Evolutionary conservation across 1,284 basidiomycete species (phyloP).

Genomic region (Irpex sp.): DNA sequence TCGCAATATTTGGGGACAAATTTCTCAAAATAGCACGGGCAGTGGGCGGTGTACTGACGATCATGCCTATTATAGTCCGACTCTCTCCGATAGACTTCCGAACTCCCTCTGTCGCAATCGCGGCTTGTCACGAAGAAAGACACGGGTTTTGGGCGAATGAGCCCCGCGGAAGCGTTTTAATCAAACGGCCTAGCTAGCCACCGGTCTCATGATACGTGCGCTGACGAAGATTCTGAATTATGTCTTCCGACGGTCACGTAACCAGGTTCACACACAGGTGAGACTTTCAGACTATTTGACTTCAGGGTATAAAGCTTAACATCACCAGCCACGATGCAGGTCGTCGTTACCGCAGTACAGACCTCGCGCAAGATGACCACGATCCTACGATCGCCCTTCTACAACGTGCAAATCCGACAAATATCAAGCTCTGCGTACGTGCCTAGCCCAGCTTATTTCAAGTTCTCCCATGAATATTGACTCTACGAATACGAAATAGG

Average conservation of each 20-base stretch:
- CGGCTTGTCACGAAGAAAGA: background rate
- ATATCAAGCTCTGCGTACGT: conserved; percentile 7
- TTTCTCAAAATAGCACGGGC: too few relatives aligned
- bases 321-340: background rate
- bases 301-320: background rate
- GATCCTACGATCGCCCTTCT: conserved; percentile 2
- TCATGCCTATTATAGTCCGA: background rate
- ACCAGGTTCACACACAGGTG: background rate
- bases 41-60: background rate
- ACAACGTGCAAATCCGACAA: conserved; percentile 5
- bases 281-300: background rate
- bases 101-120: background rate
- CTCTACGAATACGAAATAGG: background rate
- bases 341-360: background rate
- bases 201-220: conserved; percentile 1
- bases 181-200: background rate
- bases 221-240: conserved; percentile 11
- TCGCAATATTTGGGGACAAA: too few relatives aligned
- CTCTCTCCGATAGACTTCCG: background rate
- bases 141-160: background rate
- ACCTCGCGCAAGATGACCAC: background rate
- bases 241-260: conserved; percentile 4
- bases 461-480: background rate
- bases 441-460: background rate
- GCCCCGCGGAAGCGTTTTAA: background rate